Evolutionary conservation across 495 filamentous ascomycete genomes (phyloP), one percentile per base, ranked within the genome.

Genomic region (Xylaria bambusicola): DNA sequence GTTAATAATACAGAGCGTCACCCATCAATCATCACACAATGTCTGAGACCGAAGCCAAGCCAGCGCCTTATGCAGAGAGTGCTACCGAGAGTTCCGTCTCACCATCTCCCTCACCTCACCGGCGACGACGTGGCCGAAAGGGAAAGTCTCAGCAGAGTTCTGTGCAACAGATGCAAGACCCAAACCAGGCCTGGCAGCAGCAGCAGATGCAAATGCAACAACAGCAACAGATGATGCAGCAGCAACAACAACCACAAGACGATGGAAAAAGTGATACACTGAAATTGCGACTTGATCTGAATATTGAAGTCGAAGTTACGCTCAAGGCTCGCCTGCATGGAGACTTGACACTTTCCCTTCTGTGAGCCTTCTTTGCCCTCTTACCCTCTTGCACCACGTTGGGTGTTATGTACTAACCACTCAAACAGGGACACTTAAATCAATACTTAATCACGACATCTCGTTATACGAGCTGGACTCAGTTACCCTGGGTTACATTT

Each of bases 261-360:
- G 63, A 64, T 0, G 74, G 72, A 18, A 79, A 80, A 27, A 79
- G 73, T 9, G 86, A 91, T 65, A 86, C 91, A 65, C 69, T 94
- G 56, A 73, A 84, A 40, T 68, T 94, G 66, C 76, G 89, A 55
- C 71, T 95, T 61, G 90, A 93, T 70, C 67, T 93, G 36, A 92
- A 93, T 73, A 70, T 95, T 33, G 89, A 93, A 67, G 84, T 93
- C 63, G 87, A 93, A 75, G 83, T 95, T 24, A 84, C 91, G 63
- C 77, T 95, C 20, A 91, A 91, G 78, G 91, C 91, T 6, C 91
- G 89, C 76, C 90, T 95, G 68, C 86, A 92, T 65, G 89, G 91
- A 66, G 91, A 93, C 80, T 73, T 93, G 64, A 92, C 89, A 13
- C 67, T 95, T 59, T 87, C 86, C 41, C 79, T 95, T 63, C 75